phyloP scores from a whole-genome alignment of 2,329 filamentous ascomycete genomes.

The Pseudogymnoascus destructans region DNA sequence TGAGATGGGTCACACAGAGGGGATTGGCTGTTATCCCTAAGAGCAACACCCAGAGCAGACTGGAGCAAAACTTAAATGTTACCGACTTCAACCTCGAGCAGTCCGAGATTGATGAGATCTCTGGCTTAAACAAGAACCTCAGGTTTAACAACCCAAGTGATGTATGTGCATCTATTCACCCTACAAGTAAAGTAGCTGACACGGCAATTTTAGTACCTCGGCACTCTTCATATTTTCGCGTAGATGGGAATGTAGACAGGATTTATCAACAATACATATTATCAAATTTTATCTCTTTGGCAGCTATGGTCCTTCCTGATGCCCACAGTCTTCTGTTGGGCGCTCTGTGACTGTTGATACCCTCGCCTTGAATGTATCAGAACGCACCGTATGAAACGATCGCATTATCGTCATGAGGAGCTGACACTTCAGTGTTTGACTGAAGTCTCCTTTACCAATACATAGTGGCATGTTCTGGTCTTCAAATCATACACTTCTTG shows the following conservation, averaged over 20 bases:
- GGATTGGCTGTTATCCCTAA: constrained; percentile 74
- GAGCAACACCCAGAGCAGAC: constrained; percentile 43
- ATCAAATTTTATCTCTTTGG: background rate
- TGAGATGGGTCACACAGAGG: constrained; percentile 79
- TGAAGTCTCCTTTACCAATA: background rate
- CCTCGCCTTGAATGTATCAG: background rate
- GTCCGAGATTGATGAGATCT: constrained; percentile 55
- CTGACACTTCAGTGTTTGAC: background rate
- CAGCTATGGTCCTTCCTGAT: background rate
- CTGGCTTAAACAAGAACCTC: constrained; percentile 48
- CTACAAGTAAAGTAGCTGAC: constrained; percentile 8
- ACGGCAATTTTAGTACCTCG: constrained; percentile 30
- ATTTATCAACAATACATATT: constrained; percentile 8
- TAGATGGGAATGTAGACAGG: constrained; percentile 23
- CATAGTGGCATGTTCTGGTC: background rate
- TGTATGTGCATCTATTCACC: constrained; percentile 34
- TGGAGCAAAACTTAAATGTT: constrained; percentile 55
- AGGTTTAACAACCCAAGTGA: constrained; percentile 67
- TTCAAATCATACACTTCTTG: background rate
- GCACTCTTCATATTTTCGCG: constrained; percentile 39
- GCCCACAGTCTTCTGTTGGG: no score
- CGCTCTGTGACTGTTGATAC: background rate
- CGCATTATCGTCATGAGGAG: background rate
- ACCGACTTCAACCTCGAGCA: constrained; percentile 51
- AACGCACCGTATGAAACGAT: background rate